phyloP scores from a whole-genome alignment of 2,329 filamentous ascomycete genomes.

The Venturiaceae sp. region DNA sequence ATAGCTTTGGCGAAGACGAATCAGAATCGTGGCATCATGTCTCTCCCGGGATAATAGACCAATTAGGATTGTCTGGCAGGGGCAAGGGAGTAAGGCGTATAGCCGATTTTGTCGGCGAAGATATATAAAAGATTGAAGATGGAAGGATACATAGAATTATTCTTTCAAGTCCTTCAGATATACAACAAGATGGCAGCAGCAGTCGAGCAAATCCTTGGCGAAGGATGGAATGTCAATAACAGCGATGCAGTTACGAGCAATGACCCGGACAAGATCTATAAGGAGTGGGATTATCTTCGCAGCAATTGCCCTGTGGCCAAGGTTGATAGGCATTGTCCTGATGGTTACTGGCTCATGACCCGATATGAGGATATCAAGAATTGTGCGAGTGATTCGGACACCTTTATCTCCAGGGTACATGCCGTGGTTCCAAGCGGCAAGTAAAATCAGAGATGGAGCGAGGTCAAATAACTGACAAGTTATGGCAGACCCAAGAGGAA shows the following conservation, averaged over 20 bases:
- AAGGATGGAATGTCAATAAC: background rate
- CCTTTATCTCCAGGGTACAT: slow-evolving; percentile 11
- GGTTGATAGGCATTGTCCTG: slow-evolving; percentile 1
- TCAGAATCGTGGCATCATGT: background rate
- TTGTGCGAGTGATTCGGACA: slow-evolving; percentile 8
- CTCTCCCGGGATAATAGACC: background rate
- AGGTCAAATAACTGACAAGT: background rate
- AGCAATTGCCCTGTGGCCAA: slow-evolving; percentile 8
- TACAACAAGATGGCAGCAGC: background rate
- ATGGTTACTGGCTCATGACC: slow-evolving; percentile 12
- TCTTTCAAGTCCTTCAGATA: background rate
- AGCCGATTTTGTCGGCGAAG: no score
- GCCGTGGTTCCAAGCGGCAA: slow-evolving; percentile 9
- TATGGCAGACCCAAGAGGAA: slow-evolving; percentile 9
- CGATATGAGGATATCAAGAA: slow-evolving; percentile 10
- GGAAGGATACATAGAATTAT: no score
- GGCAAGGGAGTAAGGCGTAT: no score
- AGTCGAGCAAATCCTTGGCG: background rate
- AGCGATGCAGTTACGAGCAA: slow-evolving; percentile 4
- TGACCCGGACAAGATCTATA: slow-evolving; percentile 8
- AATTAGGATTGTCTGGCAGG: background rate
- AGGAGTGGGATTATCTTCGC: slow-evolving; percentile 9
- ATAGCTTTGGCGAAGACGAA: background rate
- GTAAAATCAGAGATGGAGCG: background rate
- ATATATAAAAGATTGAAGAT: no score